Base-by-base conservation (phyloP, 2,329 filamentous ascomycete species). In the Ophiobolus disseminans region DNA sequence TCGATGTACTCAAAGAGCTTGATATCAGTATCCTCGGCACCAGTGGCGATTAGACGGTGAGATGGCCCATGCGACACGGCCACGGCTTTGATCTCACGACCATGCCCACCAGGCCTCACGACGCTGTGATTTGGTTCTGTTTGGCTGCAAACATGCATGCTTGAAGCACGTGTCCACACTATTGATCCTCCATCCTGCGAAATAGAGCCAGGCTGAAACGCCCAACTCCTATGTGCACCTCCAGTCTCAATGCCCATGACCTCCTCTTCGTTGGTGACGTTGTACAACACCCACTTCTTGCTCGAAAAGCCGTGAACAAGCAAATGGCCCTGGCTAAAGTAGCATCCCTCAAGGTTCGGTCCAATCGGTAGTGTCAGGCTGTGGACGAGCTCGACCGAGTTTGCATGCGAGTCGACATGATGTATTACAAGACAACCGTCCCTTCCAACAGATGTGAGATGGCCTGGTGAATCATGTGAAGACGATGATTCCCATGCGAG, bases 231-330 rank as follows among this genome's bases (percentile, higher is more conserved):
- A 66, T 96, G 91, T 0, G 86, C 86, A 25, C 93, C 93, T 45
- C 92, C 93, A 66, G 93, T 97, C 39, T 91, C 86, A 22, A 96
- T 80, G 1, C 79, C 80, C 45, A 87, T 82, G 13, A 93, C 72
- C 62, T 93, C 88, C 46, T 84, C 81, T 49, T 90, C 85, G 1
- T 77, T 77, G 0, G 84, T 86, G 66, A 89, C 86, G 68, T 96
- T 90, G 84, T 90, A 94, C 8, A 93, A 81, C 10, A 96, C 78
- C 65, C 97, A 95, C 37, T 85, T 79, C 53, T 86, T 90, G 66
- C 88, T 86, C 45, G 84, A 85, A 74, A 97, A 97, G 3, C 93
- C 93, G 68, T 87, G 89, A 10, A 96, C 76, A 21, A 91, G 76
- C 1, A 96, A 76, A 60, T 63, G 60, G 31, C 77, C 70, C 59